Evolutionary conservation across 2,329 filamentous ascomycete species (phyloP), one percentile per base, ranked within the genome.

Genomic region (Pseudocercospora musae): DNA sequence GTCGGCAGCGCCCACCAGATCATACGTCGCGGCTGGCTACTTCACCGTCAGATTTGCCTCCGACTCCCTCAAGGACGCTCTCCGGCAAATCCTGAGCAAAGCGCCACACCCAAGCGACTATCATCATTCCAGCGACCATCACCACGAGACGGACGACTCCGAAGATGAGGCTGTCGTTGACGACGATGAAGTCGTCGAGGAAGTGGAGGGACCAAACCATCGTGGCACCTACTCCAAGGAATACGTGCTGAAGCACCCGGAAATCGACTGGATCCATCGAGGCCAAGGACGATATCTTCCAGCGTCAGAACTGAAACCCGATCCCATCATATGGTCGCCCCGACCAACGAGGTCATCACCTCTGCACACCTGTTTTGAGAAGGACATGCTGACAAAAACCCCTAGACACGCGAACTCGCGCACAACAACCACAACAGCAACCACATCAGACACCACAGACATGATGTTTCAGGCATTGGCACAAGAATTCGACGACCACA

Each of bases 271-370:
- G 70, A 66, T 74, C 29, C 73, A 75, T 65, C 71, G 73, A 44
- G 73, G 73, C 33, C 71, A 73, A 67, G 73, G 73, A 21, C 70
- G 73, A 50, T 75, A 73, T 56, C 57, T 73, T 23, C 72, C 72
- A 53, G 70, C 65, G 10, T 62, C 60, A 21, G 64, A 65, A 31
- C 20, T 69, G 60, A 67, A 62, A 18, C 13, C 54, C 7, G 65
- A 64, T 11, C 40, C 46, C 20, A 27, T 58, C 10, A 46, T 56
- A 20, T 59, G 55, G 25, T 60, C 59, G 23, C 55, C 58, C 10
- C 62, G 63, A 21, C 61, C 66, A n/a, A 65, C 59, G n/a, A 61
- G 67, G 67, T 68, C 52, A 40, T 40, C 11, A 15, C 15, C 52
- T 21, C 52, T 54, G 52, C 25, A 21, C 18, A 18, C 29, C 27